Conservation (phyloP, 2,329 filamentous ascomycete species). For the Ceratocystis diversiconidia region DNA sequence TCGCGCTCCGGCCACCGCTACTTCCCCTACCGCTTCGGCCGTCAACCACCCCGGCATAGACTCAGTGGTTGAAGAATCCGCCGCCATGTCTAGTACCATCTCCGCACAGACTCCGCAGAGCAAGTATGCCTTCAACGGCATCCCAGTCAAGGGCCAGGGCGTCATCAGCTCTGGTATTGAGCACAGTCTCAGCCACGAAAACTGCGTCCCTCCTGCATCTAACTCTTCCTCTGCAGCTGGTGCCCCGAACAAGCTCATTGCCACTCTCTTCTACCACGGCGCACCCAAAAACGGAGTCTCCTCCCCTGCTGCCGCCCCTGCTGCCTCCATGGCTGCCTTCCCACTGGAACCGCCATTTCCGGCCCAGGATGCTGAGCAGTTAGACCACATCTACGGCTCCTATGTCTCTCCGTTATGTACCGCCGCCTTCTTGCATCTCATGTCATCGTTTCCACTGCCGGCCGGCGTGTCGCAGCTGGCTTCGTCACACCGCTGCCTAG, state of each 20-base stretch:
- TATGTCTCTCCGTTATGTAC: conserved; percentile 52
- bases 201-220: conserved; percentile 42
- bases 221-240: conserved; percentile 18
- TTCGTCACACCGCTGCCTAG: conserved; percentile 51
- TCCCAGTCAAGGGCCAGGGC: conserved; percentile 45
- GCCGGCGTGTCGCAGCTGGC: conserved; percentile 37
- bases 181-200: conserved; percentile 48
- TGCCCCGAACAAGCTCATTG: conserved; percentile 39
- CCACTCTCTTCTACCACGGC: conserved; percentile 49
- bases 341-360: conserved; percentile 40
- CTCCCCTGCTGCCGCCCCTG: conserved; percentile 49
- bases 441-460: conserved; percentile 46
- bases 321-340: conserved; percentile 42
- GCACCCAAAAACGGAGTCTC: conserved; percentile 27
- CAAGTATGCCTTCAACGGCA: conserved; percentile 37
- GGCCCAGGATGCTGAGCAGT: conserved; percentile 38
- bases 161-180: conserved; percentile 47
- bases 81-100: conserved; percentile 24
- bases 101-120: conserved; percentile 25
- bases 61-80: conserved; percentile 45
- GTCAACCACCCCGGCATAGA: conserved; percentile 49
- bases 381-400: conserved; percentile 52
- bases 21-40: conserved; percentile 38
- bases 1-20: conserved; percentile 39
- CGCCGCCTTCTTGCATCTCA: conserved; percentile 51